These are phyloP conservation scores for Blastobotrys ciferrii DNA, from an alignment of 1,139 yeast genomes.

Conservation along the genomic window DNA sequence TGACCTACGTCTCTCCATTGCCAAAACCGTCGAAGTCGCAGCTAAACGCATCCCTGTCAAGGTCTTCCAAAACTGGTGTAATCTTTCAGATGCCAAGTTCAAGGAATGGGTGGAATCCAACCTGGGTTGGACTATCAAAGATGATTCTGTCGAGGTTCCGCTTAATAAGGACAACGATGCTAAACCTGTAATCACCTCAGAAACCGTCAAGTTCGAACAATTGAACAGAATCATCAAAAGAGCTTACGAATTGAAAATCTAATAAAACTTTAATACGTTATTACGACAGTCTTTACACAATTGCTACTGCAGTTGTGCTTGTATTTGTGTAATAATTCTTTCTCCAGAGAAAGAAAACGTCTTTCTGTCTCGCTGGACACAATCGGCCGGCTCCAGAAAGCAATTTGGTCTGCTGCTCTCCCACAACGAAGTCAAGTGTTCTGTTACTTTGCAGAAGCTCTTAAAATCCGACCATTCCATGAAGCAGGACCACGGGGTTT, in stretches of 20 bases:
- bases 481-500: no score
- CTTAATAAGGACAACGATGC: constrained; percentile 35
- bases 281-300: no score
- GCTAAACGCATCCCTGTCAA: constrained; percentile 32
- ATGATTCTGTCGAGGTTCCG: constrained; percentile 32
- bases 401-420: no score
- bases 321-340: background rate
- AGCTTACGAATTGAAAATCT: constrained; percentile 31
- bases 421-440: no score
- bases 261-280: constrained; percentile 1
- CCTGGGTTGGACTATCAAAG: constrained; percentile 35
- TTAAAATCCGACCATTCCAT: no score
- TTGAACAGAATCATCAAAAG: constrained; percentile 35
- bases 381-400: no score
- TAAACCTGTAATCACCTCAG: constrained; percentile 35
- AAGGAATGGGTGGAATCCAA: constrained; percentile 35
- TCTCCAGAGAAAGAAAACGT: no score
- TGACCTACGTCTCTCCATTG: constrained; percentile 36
- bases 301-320: no score
- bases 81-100: constrained; percentile 34
- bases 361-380: no score
- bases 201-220: constrained; percentile 38
- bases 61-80: constrained; percentile 36
- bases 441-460: no score
- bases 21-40: constrained; percentile 35